Base-by-base conservation (phyloP, 805 yeast genomes). In the Lipomyces kockii region DNA sequence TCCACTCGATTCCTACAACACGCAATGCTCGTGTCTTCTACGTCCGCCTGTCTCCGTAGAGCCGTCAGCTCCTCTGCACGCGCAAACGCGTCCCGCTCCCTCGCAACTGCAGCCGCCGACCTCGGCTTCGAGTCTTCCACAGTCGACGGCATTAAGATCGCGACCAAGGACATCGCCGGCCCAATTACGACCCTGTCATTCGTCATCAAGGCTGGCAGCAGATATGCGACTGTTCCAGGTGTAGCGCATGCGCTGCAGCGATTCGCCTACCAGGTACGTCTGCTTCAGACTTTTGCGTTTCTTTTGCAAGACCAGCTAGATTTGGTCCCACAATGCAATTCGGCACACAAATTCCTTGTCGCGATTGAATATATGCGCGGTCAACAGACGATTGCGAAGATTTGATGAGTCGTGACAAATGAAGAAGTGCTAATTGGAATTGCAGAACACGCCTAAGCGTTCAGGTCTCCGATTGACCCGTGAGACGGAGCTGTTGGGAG, bases 401-500 rank as follows among this genome's bases (percentile, higher is more conserved):
- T 43, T 25, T 2, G 27, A 2, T 43, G n/a, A 4, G 43, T 37
- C 5, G 3, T 17, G 12, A 12, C 39, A 14, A 37, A 7, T 43
- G 49, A 43, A 17, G 49, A n/a, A n/a, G 22, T 43, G 22, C 55
- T 52, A 52, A 52, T 12, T 35, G 27, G 22, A 11, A 32, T 57
- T 25, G 29, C 86, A 89, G 78, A 89, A 90, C 84, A 92, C 97
- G 65, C 83, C 84, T 70, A 79, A 86, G 74, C 91, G 92, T 80
- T 89, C 97, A 22, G 97, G 95, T 29, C 85, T 95, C 78, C 90
- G 98, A 83, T 84, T 93, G 76, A 90, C 92, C 77, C 90, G 99
- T 82, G 99, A 95, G 83, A 83, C 93, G 61, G 99, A 94, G 83
- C 86, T 95, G 72, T 84, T 94, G 72, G 98, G 99, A 74, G 98